Evolutionary conservation across 768 basidiomycete genomes (phyloP).

Genomic region (Termitomyces heimii): DNA sequence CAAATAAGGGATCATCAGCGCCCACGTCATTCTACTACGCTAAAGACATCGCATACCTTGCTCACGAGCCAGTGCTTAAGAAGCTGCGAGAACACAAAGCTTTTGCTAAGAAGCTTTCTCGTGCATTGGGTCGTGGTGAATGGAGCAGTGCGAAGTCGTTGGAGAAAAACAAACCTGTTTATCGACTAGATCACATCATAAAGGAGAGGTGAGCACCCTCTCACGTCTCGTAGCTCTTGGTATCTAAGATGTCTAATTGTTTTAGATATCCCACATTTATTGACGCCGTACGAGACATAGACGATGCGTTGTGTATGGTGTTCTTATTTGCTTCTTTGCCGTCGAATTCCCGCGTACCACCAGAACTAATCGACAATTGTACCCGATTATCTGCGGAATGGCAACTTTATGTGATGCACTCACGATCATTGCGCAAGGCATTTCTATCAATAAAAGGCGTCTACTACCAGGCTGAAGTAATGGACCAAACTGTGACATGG

Average conservation of each 20-base stretch:
- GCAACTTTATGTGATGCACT: conserved; percentile 94
- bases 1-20: conserved; percentile 96
- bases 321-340: conserved; percentile 91
- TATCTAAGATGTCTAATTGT: conserved; percentile 10
- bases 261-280: conserved; percentile 93
- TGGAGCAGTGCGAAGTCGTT: conserved; percentile 93
- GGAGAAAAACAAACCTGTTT: conserved; percentile 89
- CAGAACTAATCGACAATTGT: conserved; percentile 87
- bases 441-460: conserved; percentile 98
- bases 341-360: conserved; percentile 74
- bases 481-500: conserved; percentile 93
- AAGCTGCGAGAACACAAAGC: conserved; percentile 97
- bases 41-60: conserved; percentile 96
- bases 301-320: conserved; percentile 94
- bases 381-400: conserved; percentile 88
- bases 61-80: conserved; percentile 91
- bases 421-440: conserved; percentile 76
- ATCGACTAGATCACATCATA: conserved; percentile 91
- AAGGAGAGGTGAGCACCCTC: conserved; percentile 76
- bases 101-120: conserved; percentile 93
- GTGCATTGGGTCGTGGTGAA: conserved; percentile 90
- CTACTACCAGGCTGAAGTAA: conserved; percentile 94
- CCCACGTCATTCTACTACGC: conserved; percentile 98
- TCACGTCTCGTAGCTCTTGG: not conserved
- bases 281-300: conserved; percentile 92